A percentile compares a stretch with the other conserved stretches of the same genome.
Conservation (phyloP, 2,329 filamentous ascomycete genomes). For the Decorospora gaudefroyi region DNA sequence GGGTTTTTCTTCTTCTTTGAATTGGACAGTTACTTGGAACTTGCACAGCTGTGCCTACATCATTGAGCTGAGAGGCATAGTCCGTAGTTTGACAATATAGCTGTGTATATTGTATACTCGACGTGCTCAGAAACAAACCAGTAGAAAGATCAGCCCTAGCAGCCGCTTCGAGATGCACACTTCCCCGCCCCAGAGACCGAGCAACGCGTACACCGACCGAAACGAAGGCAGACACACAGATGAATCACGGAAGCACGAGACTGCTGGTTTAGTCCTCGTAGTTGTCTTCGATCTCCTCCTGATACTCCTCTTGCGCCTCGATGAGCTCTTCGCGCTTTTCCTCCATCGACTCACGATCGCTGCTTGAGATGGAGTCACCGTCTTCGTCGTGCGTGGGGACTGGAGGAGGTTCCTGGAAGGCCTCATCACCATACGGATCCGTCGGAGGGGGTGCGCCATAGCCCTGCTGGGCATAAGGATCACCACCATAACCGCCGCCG, state of each 20-base stretch:
- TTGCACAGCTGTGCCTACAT: too few species aligned
- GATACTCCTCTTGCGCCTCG: constrained; percentile 58
- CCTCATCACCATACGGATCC: constrained; percentile 23
- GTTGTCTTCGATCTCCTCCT: constrained; percentile 52
- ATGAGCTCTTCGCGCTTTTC: constrained; percentile 59
- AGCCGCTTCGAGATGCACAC: too few species aligned
- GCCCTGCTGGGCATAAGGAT: constrained; percentile 18
- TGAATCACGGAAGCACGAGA: background rate
- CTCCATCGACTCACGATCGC: constrained; percentile 52
- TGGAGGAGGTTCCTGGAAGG: constrained; percentile 37
- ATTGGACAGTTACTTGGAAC: too few species aligned
- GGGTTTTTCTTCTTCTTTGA: too few species aligned
- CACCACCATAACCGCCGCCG: constrained; percentile 18
- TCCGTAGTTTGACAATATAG: too few species aligned
- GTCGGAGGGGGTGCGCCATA: constrained; percentile 19
- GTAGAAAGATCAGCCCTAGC: too few species aligned
- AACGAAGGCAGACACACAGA: too few species aligned
- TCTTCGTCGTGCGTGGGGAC: constrained; percentile 51
- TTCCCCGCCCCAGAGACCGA: too few species aligned
- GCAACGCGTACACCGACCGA: too few species aligned
- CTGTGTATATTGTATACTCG: too few species aligned
- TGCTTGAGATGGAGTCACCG: constrained; percentile 47
- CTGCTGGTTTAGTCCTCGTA: constrained; percentile 28
- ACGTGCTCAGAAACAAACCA: too few species aligned
- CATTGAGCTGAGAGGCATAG: too few species aligned